Evolutionary conservation across 768 basidiomycete species (phyloP), one percentile per base, ranked within the genome.

Genomic region (Lactarius sp.): DNA sequence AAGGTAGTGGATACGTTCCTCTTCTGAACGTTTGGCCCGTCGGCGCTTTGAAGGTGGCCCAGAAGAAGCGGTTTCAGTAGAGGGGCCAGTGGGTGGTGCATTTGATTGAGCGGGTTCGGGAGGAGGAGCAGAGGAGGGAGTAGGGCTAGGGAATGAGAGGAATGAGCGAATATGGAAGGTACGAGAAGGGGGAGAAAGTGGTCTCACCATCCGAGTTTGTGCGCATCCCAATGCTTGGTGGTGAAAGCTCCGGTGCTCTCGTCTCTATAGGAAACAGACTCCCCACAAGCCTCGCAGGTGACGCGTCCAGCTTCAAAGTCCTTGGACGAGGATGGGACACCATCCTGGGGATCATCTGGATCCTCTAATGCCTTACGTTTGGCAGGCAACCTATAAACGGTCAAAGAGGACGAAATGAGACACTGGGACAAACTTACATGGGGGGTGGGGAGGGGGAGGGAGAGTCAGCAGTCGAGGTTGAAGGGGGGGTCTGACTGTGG

Each of bases 1-100:
- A 62, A 81, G 69, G 59, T 89, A 89, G 51, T 84, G 81, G 66
- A 89, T 89, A 20, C 87, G 84, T 63, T 89, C 87, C 44, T 88
- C 87, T 65, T 91, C 89, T 0, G 87, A 85, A 42, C 88, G 81
- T 69, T 90, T 90, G 0, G 88, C 86, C 37, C 88, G 80, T 4
- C 88, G 82, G 20, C 87, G 83, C 70, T 89, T 88, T 14, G 69
- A 62, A 2, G 68, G 70, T 36, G 70, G 69, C 46, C 42, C 69
- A 3, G 51, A 33, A 36, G 55, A 51, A 33, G 33, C 22, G 31
- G 42, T 8, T 36, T 64, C 65, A 0, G 62, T n/a, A 6, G 62
- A 46, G 36, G 47, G 37, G 8, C 36, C 51, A 4, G 54, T 20
- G 12, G 61, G 41, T 1, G 50, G 50, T 34, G 56, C 14, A 46